Evolutionary conservation across 2,329 filamentous ascomycete species (phyloP), one percentile per base, ranked within the genome.

Genomic region (Claviceps sorghi): DNA sequence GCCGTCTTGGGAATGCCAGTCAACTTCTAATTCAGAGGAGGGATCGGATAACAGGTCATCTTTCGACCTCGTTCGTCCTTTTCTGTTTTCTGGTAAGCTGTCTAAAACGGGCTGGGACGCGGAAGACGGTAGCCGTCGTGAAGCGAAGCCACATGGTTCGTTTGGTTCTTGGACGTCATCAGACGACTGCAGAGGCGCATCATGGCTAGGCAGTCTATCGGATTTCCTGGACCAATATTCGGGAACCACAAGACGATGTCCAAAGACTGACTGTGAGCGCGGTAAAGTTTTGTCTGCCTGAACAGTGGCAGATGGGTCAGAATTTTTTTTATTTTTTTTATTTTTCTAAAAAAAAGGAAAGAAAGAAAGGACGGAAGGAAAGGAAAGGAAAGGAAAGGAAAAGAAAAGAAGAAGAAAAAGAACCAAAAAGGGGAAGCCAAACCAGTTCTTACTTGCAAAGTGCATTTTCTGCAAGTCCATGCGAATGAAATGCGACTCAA

Each of bases 401-500:
- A 47, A 5, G 30, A 30, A 19, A 10, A 32, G 21, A 21, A 21
- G 30, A 10, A 38, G 30, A 19, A 11, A 46, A 34, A 21, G 21
- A 10, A 13, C 2, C 13, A 26, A n/a, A n/a, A n/a, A n/a, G n/a
- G n/a, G 4, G 19, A n/a, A 38, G 47, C 48, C 26, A n/a, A 38
- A 50, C 50, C n/a, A n/a, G n/a, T n/a, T n/a, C n/a, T 30, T 54
- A 52, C 53, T 34, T n/a, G 22, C 19, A 21, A 15, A 19, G 22
- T n/a, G 30, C 36, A 22, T 21, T 17, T 47, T 11, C 38, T 30
- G 11, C n/a, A 29, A 17, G 44, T 9, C 53, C 53, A 55, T 11
- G 49, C 53, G 17, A 61, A 61, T 10, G 72, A 67, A 58, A 76
- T 71, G 29, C 67, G 58, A 50, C 60, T 56, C 49, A 75, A 55